phyloP scores from a whole-genome alignment of 176 grass and related monocot genomes.

The Avena eriantha region DNA sequence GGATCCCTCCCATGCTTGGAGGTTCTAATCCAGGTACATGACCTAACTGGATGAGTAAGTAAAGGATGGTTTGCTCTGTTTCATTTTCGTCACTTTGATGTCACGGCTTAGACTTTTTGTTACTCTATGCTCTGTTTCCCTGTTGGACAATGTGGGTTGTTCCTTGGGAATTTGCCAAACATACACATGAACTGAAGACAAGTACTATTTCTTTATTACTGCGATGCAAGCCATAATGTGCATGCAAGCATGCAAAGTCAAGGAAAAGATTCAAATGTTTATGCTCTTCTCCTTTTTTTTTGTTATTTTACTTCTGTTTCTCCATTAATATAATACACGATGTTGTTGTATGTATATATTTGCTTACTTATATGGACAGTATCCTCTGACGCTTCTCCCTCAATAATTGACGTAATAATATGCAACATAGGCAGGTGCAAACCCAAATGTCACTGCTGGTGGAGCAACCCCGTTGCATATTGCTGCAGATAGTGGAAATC shows the following conservation, averaged over 20 bases:
- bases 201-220: neutral
- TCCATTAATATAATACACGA: neutral
- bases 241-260: neutral
- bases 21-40: slow-evolving; percentile 73
- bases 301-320: slow-evolving; percentile 1
- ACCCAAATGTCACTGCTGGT: slow-evolving; percentile 82
- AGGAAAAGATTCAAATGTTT: neutral
- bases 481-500: slow-evolving; percentile 74
- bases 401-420: slow-evolving; percentile 19
- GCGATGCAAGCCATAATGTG: neutral
- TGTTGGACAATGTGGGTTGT: neutral
- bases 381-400: neutral
- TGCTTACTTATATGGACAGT: slow-evolving; percentile 5
- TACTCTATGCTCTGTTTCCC: neutral
- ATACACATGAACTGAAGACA: neutral
- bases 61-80: neutral
- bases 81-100: neutral
- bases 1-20: slow-evolving; percentile 81
- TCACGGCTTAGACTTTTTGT: neutral
- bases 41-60: neutral
- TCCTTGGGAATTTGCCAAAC: neutral
- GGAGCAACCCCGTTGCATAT: slow-evolving; percentile 94
- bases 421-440: slow-evolving; percentile 74
- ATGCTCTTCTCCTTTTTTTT: neutral
- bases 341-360: neutral